Conservation (phyloP, 1,139 yeast species). For the Saccharomyces hybrid region DNA sequence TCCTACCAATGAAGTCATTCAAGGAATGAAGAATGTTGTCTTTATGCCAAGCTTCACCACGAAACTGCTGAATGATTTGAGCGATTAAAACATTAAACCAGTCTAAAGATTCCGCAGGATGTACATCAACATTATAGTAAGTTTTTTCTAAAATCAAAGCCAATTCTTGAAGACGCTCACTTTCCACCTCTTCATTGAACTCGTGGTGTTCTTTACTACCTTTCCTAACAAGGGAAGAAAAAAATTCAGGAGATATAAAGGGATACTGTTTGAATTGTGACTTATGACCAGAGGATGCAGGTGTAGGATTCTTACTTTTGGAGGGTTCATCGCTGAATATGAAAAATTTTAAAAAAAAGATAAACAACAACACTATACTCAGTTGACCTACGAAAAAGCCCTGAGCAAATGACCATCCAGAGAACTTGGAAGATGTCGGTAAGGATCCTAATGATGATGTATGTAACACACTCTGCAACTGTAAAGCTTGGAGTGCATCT, state of each 20-base stretch:
- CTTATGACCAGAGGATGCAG: constrained; percentile 6
- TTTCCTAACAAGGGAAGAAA: constrained; percentile 26
- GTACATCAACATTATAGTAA: constrained; percentile 82
- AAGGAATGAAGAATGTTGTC: constrained; percentile 79
- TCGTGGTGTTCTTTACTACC: constrained; percentile 14
- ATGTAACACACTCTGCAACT: background rate
- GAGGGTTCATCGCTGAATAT: constrained; percentile 61
- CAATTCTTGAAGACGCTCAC: constrained; percentile 29
- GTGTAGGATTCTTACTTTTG: constrained; percentile 17
- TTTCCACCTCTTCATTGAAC: constrained; percentile 24
- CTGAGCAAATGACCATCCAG: constrained; percentile 59
- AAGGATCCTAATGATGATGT: background rate
- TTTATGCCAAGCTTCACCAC: constrained; percentile 76
- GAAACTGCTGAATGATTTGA: constrained; percentile 76
- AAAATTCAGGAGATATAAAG: constrained; percentile 26
- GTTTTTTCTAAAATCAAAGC: constrained; percentile 74
- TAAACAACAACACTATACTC: constrained; percentile 65
- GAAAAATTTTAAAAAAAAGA: constrained; percentile 75
- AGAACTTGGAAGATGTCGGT: background rate
- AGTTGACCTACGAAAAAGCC: constrained; percentile 79
- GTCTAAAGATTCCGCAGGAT: constrained; percentile 83
- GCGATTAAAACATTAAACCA: constrained; percentile 96
- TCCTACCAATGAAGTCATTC: constrained; percentile 42
- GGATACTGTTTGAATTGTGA: constrained; percentile 14
- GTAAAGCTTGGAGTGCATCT: background rate